Evolutionary conservation across 2,329 filamentous ascomycete genomes (phyloP).

Genomic region (Fusarium liriodendri): DNA sequence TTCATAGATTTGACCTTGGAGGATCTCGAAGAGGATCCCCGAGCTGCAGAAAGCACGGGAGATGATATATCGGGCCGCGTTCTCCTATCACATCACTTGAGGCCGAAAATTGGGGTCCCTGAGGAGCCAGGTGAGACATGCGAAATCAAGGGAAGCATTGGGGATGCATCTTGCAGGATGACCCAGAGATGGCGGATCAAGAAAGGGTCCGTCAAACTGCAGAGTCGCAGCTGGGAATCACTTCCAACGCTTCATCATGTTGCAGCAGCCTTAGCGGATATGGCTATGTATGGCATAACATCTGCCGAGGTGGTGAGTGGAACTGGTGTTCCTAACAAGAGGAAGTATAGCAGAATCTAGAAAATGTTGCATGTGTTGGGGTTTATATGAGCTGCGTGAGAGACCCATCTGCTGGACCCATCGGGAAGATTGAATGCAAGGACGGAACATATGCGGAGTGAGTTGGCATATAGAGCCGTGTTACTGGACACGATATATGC

Average conservation of each 20-base stretch:
- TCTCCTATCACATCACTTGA: slow-evolving; percentile 11
- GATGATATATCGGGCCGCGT: neutral
- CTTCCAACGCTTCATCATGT: slow-evolving; percentile 36
- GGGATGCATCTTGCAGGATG: slow-evolving; percentile 7
- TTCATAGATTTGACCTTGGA: slow-evolving; percentile 18
- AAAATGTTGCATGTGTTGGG: neutral
- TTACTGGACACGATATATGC: neutral
- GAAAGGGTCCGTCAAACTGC: neutral
- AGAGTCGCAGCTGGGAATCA: slow-evolving; percentile 14
- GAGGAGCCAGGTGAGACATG: slow-evolving; percentile 8
- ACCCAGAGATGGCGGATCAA: neutral
- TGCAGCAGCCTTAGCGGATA: slow-evolving; percentile 19
- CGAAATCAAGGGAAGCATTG: slow-evolving; percentile 7
- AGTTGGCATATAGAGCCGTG: neutral
- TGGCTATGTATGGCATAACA: slow-evolving; percentile 25
- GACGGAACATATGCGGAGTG: slow-evolving; percentile 37
- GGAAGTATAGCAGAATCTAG: neutral
- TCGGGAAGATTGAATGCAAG: slow-evolving; percentile 49
- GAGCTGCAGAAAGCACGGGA: neutral
- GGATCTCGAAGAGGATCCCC: slow-evolving; percentile 7
- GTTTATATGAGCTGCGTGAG: neutral
- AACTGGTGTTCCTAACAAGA: neutral
- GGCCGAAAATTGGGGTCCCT: slow-evolving; percentile 15
- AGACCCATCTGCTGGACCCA: neutral
- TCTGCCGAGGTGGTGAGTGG: slow-evolving; percentile 20